Evolutionary conservation across 2,329 filamentous ascomycete genomes (phyloP), one percentile per base, ranked within the genome.

Genomic region (Pyrenophora seminiperda): DNA sequence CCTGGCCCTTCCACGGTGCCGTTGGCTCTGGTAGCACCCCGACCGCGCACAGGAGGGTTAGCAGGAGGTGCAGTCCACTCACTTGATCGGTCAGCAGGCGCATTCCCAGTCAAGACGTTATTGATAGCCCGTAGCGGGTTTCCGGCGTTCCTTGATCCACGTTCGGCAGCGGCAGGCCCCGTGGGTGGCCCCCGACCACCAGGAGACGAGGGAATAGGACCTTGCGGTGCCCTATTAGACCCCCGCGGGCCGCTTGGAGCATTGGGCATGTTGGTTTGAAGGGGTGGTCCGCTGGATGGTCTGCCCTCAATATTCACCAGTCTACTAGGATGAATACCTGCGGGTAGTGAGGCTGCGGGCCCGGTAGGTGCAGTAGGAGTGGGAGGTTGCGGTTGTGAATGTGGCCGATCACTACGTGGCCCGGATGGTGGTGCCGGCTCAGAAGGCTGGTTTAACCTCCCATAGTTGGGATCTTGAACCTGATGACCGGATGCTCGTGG

Each of bases 301-400:
- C 41, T 24, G 42, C 53, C 39, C 74, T 72, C 27, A 78, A 72
- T 61, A 30, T 76, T 74, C 32, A 75, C 77, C 37, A 82, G 66
- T 30, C 81, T 76, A 59, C 82, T 81, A 9, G 81, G 81, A 61
- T 83, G 81, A 37, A 84, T 76, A 24, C 80, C 79, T 17, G 72
- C 67, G 13, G 73, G 66, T 29, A 78, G 75, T 33, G 67, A 56
- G 9, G 65, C 41, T 22, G 68, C 47, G 18, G 63, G 62, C 7
- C 63, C 65, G 5, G 72, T 65, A 32, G 73, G 68, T 13, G 73
- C 63, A 10, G 69, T 66, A 17, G 68, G 52, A 31, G 64, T 57
- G 15, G 69, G 53, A 20, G 63, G 58, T 34, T 67, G 64, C 11
- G 53, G 56, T 37, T 59, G 63, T 37, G 55, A 29, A 30, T 67